These are phyloP conservation scores for Lodderomyces margitis DNA, from an alignment of 1,139 yeast species.

Conservation along the genomic window DNA sequence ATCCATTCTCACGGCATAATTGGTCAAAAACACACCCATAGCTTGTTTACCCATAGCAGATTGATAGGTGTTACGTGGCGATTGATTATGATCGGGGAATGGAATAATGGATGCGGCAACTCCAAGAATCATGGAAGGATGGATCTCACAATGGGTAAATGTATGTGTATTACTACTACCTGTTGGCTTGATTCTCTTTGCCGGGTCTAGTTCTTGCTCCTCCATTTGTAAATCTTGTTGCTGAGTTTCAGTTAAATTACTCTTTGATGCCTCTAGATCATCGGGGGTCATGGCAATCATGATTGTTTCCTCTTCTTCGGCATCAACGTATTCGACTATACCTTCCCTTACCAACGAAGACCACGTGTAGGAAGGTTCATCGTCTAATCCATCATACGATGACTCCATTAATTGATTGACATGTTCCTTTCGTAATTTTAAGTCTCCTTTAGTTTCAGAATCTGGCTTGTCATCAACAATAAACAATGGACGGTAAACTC, in stretches of 20 bases:
- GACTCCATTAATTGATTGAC: conserved; percentile 66
- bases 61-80: conserved; percentile 98
- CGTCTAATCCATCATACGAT: conserved; percentile 61
- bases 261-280: conserved; percentile 72
- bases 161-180: conserved; percentile 66
- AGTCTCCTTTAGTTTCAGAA: conserved; percentile 72
- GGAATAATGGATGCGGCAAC: conserved; percentile 99
- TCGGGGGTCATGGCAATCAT: conserved; percentile 99
- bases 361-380: conserved; percentile 74
- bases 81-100: conserved; percentile 98
- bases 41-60: conserved; percentile 99
- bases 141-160: conserved; percentile 98
- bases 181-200: conserved; percentile 80
- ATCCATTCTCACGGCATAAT: conserved; percentile 96
- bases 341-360: conserved; percentile 80
- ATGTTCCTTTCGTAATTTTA: conserved; percentile 82
- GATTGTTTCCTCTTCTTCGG: conserved; percentile 96
- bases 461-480: conserved; percentile 84
- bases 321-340: conserved; percentile 90
- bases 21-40: conserved; percentile 98
- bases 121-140: conserved; percentile 98
- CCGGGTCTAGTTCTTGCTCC: conserved; percentile 65
- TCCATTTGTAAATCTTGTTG: conserved; percentile 40
- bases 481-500: conserved; percentile 93
- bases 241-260: conserved; percentile 45